These are phyloP conservation scores for Ascosphaera aggregata DNA, from an alignment of 2,329 filamentous ascomycete species.

Conservation along the genomic window DNA sequence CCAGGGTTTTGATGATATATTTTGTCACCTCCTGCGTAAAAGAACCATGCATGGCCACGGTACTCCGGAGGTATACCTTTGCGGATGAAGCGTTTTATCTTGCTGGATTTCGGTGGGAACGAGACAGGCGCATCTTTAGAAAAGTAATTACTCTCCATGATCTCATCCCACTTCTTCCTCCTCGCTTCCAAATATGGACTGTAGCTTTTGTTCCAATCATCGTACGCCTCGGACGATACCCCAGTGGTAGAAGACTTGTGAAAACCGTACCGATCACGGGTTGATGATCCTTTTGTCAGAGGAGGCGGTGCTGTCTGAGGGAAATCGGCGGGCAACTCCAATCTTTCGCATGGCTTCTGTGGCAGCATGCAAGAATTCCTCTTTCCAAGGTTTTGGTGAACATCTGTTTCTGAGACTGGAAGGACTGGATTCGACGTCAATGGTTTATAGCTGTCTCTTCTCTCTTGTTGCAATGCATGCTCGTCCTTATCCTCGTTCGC, in stretches of 20 bases:
- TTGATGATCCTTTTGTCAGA: conserved; percentile 11
- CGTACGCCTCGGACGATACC: conserved; percentile 52
- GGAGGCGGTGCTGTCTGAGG: conserved; percentile 18
- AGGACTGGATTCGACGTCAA: background rate
- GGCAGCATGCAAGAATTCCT: background rate
- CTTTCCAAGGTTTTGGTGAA: background rate
- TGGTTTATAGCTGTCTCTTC: background rate
- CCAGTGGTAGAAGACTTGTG: conserved; percentile 59
- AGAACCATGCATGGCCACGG: conserved; percentile 93
- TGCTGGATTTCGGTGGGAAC: conserved; percentile 60
- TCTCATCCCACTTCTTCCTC: conserved; percentile 56
- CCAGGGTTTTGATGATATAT: conserved; percentile 54
- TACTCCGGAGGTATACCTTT: conserved; percentile 90
- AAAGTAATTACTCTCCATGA: conserved; percentile 55
- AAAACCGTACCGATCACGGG: conserved; percentile 74
- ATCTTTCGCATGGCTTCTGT: background rate
- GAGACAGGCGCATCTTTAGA: conserved; percentile 46
- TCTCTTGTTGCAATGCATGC: background rate
- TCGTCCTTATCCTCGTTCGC: background rate
- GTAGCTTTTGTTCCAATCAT: conserved; percentile 58
- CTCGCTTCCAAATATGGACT: conserved; percentile 50
- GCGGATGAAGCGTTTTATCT: conserved; percentile 71
- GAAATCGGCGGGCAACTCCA: conserved; percentile 7
- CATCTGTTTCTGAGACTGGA: background rate
- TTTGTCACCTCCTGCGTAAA: conserved; percentile 70